Evolutionary conservation across 768 basidiomycete genomes (phyloP), one percentile per base, ranked within the genome.

Genomic region (Serendipita vermifera): DNA sequence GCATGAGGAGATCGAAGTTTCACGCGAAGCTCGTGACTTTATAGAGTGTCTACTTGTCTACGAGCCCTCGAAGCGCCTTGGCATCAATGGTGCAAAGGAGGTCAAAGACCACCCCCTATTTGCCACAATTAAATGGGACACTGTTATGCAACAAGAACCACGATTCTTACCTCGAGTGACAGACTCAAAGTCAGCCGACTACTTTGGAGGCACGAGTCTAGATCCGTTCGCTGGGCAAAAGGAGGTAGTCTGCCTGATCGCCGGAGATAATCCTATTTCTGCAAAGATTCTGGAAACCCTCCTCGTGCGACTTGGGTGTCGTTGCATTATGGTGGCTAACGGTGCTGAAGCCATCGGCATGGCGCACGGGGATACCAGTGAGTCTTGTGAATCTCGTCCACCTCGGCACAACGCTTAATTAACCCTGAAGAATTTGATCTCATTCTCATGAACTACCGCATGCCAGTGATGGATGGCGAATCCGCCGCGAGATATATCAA

Each of bases 121-220:
- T 64, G 72, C 78, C 41, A 87, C 80, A 31, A 85, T 97, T 60
- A 86, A 97, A 59, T 99, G 96, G 96, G 81, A 88, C 57, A 83
- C 85, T 58, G 82, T 99, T 55, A 87, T 88, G 4, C 80, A 80
- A 5, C 80, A 81, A 4, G 87, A 94, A 69, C 91, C 92, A 6
- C 87, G 85, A 29, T 99, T 99, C 72, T 90, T 98, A 54, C 96
- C 96, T 43, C 87, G 91, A 65, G 81, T 96, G 32, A 80, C 85
- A 14, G 93, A 98, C 68, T 91, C 93, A 3, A 92, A 97, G 70
- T 94, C 90, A 20, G 98, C 96, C n/a, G 96, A 99, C 68, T 99
- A 99, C 71, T 99, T 99, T 64, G 96, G 96, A 39, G 96, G 96
- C 3, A 94, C 94, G 14, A 80, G 87, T 39, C 80, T 83, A 31